Base-by-base conservation (phyloP, 805 yeast species). In the Starmerella davenportii region DNA sequence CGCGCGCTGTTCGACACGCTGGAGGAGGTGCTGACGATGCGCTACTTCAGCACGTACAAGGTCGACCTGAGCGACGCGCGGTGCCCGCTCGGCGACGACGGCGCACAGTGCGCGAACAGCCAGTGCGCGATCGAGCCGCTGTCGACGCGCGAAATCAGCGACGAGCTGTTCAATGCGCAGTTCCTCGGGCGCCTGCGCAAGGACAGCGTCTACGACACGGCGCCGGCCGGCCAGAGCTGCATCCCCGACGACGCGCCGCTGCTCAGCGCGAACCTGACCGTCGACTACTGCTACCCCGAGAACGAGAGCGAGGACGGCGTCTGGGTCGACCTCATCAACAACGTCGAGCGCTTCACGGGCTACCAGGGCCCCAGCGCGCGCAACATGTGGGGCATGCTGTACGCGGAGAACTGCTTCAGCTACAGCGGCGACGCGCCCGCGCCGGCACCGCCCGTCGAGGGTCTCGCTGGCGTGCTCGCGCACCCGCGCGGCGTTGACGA, bases 341-440 rank as follows among this genome's bases (percentile, higher is more conserved):
- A 92, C 53, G 95, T 94, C 1, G 99, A 90, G 58, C 66, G 96
- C 51, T 90, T 80, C 61, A 92, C 98, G 0, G 98, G 98, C 0
- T 90, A 90, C 53, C 79, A 84, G 24, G 98, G 98, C 23, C 73
- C 76, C 37, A 94, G 90, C 52, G 81, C 95, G 18, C 73, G 76
- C 48, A 82, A 78, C 54, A 81, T 90, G 35, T 90, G 99, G 99
- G 66, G 72, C 30, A 81, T 92, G 47, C 84, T 90, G 21, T 90
- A 90, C 58, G 75, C 72, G 32, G 95, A 90, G 50, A 85, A 85
- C 62, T 84, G 95, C 56, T 85, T 85, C 60, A 73, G 74, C 5
- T 65, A 54, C 24, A 34, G 43, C 34, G 57, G 55, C 1, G 60
- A 54, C 29, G 42, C 31, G 17, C 33, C 37, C 16, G 37, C 37